Evolutionary conservation across 2,329 filamentous ascomycete species (phyloP).

Genomic region (Pezicula radicicola): DNA sequence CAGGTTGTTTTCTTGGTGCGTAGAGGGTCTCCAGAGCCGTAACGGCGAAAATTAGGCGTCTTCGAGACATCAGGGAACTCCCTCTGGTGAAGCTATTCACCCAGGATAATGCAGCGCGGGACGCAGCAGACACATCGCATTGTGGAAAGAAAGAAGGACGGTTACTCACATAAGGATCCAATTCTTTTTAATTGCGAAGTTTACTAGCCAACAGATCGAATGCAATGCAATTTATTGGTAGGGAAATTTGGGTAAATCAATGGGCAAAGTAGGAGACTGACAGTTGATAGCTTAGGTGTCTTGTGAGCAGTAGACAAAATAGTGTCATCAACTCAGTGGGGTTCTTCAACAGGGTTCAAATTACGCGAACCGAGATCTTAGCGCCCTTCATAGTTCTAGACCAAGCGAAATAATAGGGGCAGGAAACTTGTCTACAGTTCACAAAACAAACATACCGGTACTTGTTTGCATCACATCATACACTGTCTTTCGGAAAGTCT

Average conservation of each 20-base stretch:
- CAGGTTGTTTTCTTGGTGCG: no score
- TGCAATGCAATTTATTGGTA: no score
- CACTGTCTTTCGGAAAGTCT: background rate
- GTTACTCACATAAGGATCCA: background rate
- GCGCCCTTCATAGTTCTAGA: background rate
- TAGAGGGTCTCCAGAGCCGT: no score
- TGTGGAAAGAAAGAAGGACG: background rate
- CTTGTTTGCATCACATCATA: background rate
- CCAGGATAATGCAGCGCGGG: background rate
- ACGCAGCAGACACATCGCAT: background rate
- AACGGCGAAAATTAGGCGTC: no score
- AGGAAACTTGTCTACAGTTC: no score
- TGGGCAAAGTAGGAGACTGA: no score
- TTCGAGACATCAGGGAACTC: no score
- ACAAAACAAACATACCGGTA: background rate
- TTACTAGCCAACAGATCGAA: no score
- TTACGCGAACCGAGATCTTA: background rate
- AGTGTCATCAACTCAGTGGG: background rate
- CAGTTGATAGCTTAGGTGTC: background rate
- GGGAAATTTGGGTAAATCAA: no score
- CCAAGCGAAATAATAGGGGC: no score
- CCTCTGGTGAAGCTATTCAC: no score
- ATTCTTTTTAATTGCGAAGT: no score
- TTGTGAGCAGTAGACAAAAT: background rate
- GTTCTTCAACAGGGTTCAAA: background rate